These are phyloP conservation scores for Aureobasidium zeae DNA, from an alignment of 2,329 filamentous ascomycete genomes.

Conservation along the genomic window DNA sequence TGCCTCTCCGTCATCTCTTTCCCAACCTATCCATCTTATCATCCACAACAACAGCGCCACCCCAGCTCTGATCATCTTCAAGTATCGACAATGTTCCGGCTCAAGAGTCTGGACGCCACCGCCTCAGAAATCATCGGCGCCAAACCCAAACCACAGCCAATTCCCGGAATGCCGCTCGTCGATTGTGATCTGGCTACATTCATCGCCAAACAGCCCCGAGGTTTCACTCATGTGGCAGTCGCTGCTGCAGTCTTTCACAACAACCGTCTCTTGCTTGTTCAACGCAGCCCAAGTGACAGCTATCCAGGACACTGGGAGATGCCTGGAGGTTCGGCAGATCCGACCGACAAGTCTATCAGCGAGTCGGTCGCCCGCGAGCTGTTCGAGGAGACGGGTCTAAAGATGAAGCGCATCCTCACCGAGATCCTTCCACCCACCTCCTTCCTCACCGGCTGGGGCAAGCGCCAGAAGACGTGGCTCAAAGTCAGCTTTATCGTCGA, in stretches of 20 bases:
- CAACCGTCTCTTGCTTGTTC: constrained; percentile 36
- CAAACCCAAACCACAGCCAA: constrained; percentile 7
- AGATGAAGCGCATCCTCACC: constrained; percentile 24
- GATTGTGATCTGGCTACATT: neutral
- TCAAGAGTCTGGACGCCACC: constrained; percentile 15
- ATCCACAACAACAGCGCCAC: neutral
- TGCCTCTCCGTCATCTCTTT: neutral
- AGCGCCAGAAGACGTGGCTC: constrained; percentile 15
- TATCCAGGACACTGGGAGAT: constrained; percentile 42
- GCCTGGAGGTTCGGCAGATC: constrained; percentile 41
- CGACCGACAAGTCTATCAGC: constrained; percentile 35
- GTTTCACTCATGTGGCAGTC: constrained; percentile 16
- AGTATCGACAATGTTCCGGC: constrained; percentile 15
- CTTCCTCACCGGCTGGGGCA: constrained; percentile 16
- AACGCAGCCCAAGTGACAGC: constrained; percentile 33
- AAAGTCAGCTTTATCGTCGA: constrained; percentile 18
- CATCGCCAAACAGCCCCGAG: constrained; percentile 12
- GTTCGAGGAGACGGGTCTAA: constrained; percentile 40
- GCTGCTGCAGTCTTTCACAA: constrained; percentile 18
- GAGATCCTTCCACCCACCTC: constrained; percentile 20
- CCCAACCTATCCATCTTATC: neutral
- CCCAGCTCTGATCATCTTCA: neutral
- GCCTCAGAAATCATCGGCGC: constrained; percentile 14
- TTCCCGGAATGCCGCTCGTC: constrained; percentile 8
- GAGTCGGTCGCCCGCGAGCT: constrained; percentile 41